Base-by-base conservation (phyloP, 345 rosid genomes). In the Bruguiera sexangula region DNA sequence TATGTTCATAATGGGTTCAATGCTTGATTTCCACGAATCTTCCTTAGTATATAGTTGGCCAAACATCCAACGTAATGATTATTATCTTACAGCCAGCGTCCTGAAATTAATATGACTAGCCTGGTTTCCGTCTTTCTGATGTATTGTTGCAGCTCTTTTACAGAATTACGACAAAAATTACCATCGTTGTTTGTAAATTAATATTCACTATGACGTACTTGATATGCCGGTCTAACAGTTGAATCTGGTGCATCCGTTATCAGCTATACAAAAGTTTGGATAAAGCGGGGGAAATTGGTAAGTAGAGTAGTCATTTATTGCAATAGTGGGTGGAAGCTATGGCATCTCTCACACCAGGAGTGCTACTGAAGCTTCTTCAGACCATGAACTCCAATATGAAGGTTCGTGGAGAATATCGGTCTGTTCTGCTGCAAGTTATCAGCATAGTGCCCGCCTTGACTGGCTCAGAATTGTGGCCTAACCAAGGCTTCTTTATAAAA, bases 401-500 rank as follows among this genome's bases (percentile, higher is more conserved):
- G 24, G 90, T 94, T 55, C 84, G 90, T 0, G 96, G 98, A 0
- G 96, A 94, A 32, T 82, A 94, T 61, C 80, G 96, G 54, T 89
- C 98, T 6, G 96, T 88, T 61, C 90, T 94, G 2, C 76, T 89
- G 24, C 98, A 94, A 73, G 96, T 94, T 8, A 88, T 91, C 80
- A 86, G 96, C 82, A 91, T 94, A 29, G 95, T 94, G 34, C 96
- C 96, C 60, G 98, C 96, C 43, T 82, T 94, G 72, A 67, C 88
- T 5, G 98, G 98, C 67, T 85, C 90, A 26, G 96, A 91, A 67
- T 83, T 91, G 64, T 94, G 96, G 93, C 98, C 98, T 1, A 91
- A 94, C 74, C 95, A 87, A 69, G 98, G 97, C 9, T 94, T 91
- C 80, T 94, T 91, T 77, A 76, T 94, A 67, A 89, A 94, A 84